Conservation (phyloP, 2,329 filamentous ascomycete genomes). For the Pseudogymnoascus sp. region DNA sequence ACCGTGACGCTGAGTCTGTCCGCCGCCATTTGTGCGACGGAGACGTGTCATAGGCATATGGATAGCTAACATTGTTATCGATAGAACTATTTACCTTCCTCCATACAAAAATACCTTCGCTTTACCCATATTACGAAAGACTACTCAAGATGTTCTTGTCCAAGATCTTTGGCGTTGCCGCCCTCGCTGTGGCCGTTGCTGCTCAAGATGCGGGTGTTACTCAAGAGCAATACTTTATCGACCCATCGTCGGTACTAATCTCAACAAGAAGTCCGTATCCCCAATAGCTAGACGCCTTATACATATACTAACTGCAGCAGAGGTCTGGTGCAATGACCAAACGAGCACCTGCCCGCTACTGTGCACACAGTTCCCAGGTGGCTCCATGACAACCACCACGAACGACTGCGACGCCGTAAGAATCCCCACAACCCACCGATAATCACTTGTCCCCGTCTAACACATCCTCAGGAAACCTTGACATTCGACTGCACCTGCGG, state of each 20-base stretch:
- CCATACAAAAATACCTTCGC: neutral
- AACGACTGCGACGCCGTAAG: constrained; percentile 63
- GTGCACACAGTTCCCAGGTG: constrained; percentile 52
- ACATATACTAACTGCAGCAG: constrained; percentile 30
- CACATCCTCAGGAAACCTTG: constrained; percentile 41
- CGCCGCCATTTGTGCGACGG: neutral
- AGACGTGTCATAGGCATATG: neutral
- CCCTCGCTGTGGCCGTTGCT: constrained; percentile 47
- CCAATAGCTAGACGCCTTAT: neutral
- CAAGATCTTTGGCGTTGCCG: constrained; percentile 28
- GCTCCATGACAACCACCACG: constrained; percentile 34
- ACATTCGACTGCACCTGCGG: constrained; percentile 66
- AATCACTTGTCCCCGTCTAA: neutral
- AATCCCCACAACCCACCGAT: constrained; percentile 10
- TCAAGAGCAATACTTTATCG: constrained; percentile 51
- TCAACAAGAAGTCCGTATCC: constrained; percentile 29
- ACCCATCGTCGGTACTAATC: constrained; percentile 51
- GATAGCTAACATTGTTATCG: neutral
- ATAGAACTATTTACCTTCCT: neutral
- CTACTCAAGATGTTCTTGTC: constrained; percentile 44
- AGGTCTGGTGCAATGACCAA: constrained; percentile 58
- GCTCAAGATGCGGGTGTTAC: constrained; percentile 42
- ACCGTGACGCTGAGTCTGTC: neutral
- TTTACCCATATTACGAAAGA: neutral
- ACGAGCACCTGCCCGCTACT: constrained; percentile 59